Evolutionary conservation across 768 basidiomycete genomes (phyloP).

Genomic region (Cystofilobasidium ferigula): DNA sequence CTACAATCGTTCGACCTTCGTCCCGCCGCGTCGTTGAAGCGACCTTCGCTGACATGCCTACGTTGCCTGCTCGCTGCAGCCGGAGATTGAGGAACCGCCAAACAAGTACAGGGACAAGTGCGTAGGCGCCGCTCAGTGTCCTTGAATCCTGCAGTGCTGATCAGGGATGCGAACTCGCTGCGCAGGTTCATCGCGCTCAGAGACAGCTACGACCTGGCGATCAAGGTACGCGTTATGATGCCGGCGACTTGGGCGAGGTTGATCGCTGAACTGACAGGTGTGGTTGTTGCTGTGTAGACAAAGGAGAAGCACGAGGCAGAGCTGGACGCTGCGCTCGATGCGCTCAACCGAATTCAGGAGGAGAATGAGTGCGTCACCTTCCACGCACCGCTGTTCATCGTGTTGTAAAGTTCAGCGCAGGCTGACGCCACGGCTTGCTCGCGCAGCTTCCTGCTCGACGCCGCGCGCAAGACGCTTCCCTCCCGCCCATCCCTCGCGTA

Average conservation of each 20-base stretch:
- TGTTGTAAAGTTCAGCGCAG: too few relatives aligned
- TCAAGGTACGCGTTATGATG: not conserved
- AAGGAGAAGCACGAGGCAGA: not conserved
- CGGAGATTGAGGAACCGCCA: not conserved
- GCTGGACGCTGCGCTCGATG: not conserved
- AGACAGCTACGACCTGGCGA: not conserved
- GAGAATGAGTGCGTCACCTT: not conserved
- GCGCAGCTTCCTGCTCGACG: not conserved
- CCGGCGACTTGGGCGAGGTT: too few relatives aligned
- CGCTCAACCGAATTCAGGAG: not conserved
- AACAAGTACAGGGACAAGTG: conserved; percentile 7
- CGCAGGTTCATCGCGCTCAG: not conserved
- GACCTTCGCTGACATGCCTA: not conserved
- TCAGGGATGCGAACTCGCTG: not conserved
- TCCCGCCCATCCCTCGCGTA: not conserved
- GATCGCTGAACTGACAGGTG: not conserved
- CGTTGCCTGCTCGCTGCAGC: too few relatives aligned
- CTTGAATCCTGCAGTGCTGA: not conserved
- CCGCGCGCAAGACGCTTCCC: not conserved
- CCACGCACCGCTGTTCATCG: not conserved
- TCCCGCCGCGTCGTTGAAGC: not conserved
- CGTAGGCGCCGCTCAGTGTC: not conserved
- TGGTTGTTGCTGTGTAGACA: not conserved
- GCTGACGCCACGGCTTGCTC: not conserved
- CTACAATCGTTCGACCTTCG: not conserved